phyloP scores from a whole-genome alignment of 805 yeast genomes.

The Spencermartinsiella europaea region DNA sequence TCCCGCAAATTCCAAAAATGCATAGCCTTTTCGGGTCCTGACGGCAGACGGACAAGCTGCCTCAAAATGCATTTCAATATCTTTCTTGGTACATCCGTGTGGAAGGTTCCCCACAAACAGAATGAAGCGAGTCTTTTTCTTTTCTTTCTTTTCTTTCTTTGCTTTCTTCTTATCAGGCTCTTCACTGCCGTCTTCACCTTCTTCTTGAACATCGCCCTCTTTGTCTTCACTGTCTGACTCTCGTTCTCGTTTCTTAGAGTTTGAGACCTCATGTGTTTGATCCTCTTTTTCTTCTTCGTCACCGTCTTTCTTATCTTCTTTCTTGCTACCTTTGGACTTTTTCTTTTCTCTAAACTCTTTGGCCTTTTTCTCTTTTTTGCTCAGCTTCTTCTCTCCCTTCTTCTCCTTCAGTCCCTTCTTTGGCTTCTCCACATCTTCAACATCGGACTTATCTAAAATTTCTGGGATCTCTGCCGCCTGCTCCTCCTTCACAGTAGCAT shows the following conservation, averaged over 20 bases:
- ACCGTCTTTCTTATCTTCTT: conserved; percentile 16
- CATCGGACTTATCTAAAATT: too few species aligned
- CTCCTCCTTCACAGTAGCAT: too few species aligned
- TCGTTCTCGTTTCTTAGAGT: background rate
- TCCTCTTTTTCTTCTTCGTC: conserved; percentile 10
- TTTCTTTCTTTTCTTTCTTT: conserved; percentile 45
- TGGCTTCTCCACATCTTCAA: background rate
- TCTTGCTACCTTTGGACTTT: background rate
- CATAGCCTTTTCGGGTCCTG: conserved; percentile 66
- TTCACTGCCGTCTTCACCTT: conserved; percentile 63
- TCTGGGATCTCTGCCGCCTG: too few species aligned
- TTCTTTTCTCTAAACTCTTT: background rate
- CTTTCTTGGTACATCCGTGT: conserved; percentile 56
- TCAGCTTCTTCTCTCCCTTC: background rate
- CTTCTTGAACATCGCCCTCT: conserved; percentile 8
- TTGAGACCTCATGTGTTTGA: conserved; percentile 13
- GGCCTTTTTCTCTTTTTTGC: conserved; percentile 10
- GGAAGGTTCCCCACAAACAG: conserved; percentile 91
- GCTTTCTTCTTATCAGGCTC: conserved; percentile 38
- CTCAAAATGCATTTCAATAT: conserved; percentile 66
- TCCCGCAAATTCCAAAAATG: conserved; percentile 83
- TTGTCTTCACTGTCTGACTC: background rate
- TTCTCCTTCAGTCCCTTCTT: background rate
- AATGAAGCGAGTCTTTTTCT: conserved; percentile 74
- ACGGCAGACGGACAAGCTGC: conserved; percentile 62